phyloP scores from a whole-genome alignment of 495 filamentous ascomycete species.

The Coniosporium apollinis region DNA sequence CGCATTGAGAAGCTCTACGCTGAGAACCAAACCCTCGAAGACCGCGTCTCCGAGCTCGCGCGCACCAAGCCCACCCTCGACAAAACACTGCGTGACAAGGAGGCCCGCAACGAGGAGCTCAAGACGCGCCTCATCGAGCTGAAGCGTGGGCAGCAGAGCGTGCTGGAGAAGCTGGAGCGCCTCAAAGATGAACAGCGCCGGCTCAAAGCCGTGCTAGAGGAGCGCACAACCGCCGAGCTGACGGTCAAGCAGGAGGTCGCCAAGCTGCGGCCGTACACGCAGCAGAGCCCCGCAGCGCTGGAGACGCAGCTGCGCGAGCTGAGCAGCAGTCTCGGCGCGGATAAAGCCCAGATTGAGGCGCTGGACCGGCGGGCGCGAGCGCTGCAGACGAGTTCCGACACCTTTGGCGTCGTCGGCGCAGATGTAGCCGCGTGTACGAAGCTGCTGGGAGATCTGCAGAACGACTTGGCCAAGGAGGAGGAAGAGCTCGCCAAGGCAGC shows the following conservation, averaged over 20 bases:
- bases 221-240: constrained; percentile 51
- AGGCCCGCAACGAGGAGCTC: constrained; percentile 66
- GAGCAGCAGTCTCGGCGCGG: constrained; percentile 51
- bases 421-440: constrained; percentile 77
- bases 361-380: constrained; percentile 74
- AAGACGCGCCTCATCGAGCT: constrained; percentile 64
- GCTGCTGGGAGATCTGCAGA: constrained; percentile 70
- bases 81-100: constrained; percentile 60
- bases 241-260: constrained; percentile 55
- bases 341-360: constrained; percentile 69
- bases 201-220: constrained; percentile 55
- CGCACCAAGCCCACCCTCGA: constrained; percentile 61
- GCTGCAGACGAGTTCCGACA: constrained; percentile 81
- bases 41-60: constrained; percentile 63
- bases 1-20: constrained; percentile 71
- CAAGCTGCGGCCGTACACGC: constrained; percentile 80
- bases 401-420: constrained; percentile 62
- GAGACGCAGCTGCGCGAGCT: constrained; percentile 71
- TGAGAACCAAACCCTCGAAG: constrained; percentile 77
- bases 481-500: constrained; percentile 66
- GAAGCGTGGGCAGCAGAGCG: constrained; percentile 56
- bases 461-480: constrained; percentile 74
- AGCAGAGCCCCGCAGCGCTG: constrained; percentile 68
- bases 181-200: constrained; percentile 55
- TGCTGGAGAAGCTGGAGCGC: constrained; percentile 60